Evolutionary conservation across 2,329 filamentous ascomycete genomes (phyloP).

Genomic region (Fusarium sp.): DNA sequence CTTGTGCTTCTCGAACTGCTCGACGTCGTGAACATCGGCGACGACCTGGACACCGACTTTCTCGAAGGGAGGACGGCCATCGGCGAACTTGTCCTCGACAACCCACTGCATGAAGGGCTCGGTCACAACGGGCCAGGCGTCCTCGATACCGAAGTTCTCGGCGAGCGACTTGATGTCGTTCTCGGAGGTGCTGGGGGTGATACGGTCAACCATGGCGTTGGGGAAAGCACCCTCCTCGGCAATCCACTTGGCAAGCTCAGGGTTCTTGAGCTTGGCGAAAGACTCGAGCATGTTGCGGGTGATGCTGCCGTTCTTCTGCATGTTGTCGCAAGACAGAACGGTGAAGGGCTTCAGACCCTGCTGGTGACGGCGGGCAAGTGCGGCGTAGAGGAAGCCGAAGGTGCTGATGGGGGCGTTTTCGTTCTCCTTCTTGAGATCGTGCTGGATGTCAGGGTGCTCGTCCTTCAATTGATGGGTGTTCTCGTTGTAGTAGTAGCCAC

Average conservation of each 20-base stretch:
- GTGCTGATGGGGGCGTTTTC: constrained; percentile 59
- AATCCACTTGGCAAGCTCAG: constrained; percentile 63
- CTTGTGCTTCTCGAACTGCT: constrained; percentile 69
- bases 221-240: constrained; percentile 62
- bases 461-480: constrained; percentile 65
- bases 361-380: constrained; percentile 59
- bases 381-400: constrained; percentile 66
- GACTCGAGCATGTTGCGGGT: constrained; percentile 64
- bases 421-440: constrained; percentile 61
- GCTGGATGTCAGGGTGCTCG: constrained; percentile 63
- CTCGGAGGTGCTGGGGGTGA: constrained; percentile 63
- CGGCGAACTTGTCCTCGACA: constrained; percentile 64
- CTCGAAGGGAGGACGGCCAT: constrained; percentile 65
- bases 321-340: constrained; percentile 68
- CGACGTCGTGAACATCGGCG: constrained; percentile 62
- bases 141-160: constrained; percentile 60
- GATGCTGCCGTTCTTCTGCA: constrained; percentile 68
- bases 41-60: constrained; percentile 66
- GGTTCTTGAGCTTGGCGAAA: constrained; percentile 61
- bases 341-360: constrained; percentile 65
- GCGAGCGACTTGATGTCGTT: constrained; percentile 60
- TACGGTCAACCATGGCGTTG: constrained; percentile 68
- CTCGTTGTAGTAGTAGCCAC: constrained; percentile 69
- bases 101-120: constrained; percentile 70
- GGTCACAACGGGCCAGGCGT: constrained; percentile 66